Base-by-base conservation (phyloP, 2,329 filamentous ascomycete species). In the Fusarium praegraminearum region DNA sequence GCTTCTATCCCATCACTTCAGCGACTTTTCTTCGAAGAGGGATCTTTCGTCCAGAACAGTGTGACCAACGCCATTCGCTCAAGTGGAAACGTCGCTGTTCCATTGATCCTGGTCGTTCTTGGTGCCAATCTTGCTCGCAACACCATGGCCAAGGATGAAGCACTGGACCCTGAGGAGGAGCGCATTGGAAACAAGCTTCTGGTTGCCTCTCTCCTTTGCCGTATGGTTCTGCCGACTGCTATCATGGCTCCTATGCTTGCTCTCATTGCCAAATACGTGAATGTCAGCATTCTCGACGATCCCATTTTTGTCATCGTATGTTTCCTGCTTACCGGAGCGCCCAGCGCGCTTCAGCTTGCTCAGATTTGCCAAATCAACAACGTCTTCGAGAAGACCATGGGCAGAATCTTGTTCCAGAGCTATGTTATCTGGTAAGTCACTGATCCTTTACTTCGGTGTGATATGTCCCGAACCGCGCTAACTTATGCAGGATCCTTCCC, bases 361-460 rank as follows among this genome's bases (percentile, higher is more conserved):
- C 96, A 99, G 82, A 99, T 99, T 65, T 99, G 96, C 82, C 96
- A 98, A 85, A 92, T 98, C 82, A 99, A 99, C 80, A 91, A 91
- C 68, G 96, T 99, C 12, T 99, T 93, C 79, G 95, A 98, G 84
- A 89, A 91, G 20, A 93, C 96, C 50, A 98, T 99, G 94, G 92
- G 93, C 67, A 92, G 89, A 78, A 86, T 99, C 59, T 82, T 98
- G 52, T 97, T 98, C 84, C 95, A 98, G 83, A 98, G 95, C 82
- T 82, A 82, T 67, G 80, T 99, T 63, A 90, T 98, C 69, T 97
- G 94, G 93, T 93, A 83, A 81, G 90, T 84, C 55, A 40, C 13
- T 57, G 33, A n/a, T 45, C 62, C n/a, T 36, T 36, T 43, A 52
- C 70, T 49, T 59, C 38, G 49, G 52, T 58, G 16, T 38, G 40